Evolutionary conservation across 2,329 filamentous ascomycete species (phyloP).

Genomic region (Apiospora phragmitis): DNA sequence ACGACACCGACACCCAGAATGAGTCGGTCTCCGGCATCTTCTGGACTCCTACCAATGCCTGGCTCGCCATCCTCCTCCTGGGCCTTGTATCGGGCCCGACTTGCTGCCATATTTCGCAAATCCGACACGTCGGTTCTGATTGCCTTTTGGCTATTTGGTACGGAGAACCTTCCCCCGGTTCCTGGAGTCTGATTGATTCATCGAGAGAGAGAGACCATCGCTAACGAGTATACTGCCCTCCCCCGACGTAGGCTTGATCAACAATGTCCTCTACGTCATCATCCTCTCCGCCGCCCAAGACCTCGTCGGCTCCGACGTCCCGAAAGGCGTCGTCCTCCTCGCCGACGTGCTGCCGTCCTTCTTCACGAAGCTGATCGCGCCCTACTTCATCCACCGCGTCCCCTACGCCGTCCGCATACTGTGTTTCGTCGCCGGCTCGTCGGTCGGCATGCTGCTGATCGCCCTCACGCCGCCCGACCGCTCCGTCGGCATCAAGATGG

Average conservation of each 20-base stretch:
- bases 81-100: slow-evolving; percentile 68
- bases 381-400: slow-evolving; percentile 89
- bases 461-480: slow-evolving; percentile 70
- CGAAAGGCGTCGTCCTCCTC: slow-evolving; percentile 90
- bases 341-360: slow-evolving; percentile 92
- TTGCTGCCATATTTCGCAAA: slow-evolving; percentile 63
- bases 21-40: slow-evolving; percentile 41
- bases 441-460: slow-evolving; percentile 85
- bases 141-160: slow-evolving; percentile 95
- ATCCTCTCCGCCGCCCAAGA: slow-evolving; percentile 95
- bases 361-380: slow-evolving; percentile 80
- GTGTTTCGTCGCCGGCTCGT: slow-evolving; percentile 72
- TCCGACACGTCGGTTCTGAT: slow-evolving; percentile 70
- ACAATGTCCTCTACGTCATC: slow-evolving; percentile 97
- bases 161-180: slow-evolving; percentile 16
- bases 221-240: neutral
- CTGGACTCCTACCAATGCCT: slow-evolving; percentile 55
- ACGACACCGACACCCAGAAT: slow-evolving; percentile 22
- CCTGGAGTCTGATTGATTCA: neutral
- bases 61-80: slow-evolving; percentile 66
- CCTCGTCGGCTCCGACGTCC: slow-evolving; percentile 81
- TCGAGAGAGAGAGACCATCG: neutral
- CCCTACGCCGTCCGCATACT: slow-evolving; percentile 77
- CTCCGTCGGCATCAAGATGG: slow-evolving; percentile 73
- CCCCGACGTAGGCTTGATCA: slow-evolving; percentile 71